Base-by-base conservation (phyloP, 495 filamentous ascomycete species). In the Hyaloscypha hepaticicola region DNA sequence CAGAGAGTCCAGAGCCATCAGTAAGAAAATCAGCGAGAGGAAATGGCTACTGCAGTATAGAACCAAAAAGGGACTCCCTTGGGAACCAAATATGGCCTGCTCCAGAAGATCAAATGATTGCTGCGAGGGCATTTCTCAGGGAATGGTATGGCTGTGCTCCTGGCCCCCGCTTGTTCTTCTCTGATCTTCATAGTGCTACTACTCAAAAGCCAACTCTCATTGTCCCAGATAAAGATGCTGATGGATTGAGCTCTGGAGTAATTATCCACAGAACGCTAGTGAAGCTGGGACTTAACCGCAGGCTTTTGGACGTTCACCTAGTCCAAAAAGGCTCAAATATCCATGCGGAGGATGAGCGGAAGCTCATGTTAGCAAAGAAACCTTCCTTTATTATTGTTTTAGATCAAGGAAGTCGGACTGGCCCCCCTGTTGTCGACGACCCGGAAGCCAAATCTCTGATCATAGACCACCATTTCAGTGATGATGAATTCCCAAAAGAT, bases 201-300 rank as follows among this genome's bases (percentile, higher is more conserved):
- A 66, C 74, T 16, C 67, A 70, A 55, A 66, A 74, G 61, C 67
- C 63, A 53, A 76, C 72, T 0, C 73, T 87, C 50, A 79, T 88
- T 26, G 76, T 84, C 2, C 85, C 85, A 5, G 85, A 87, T 70
- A 87, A 86, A 65, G 85, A 87, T 70, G 82, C 82, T 24, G 85
- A 88, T 72, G 85, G 85, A 5, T 74, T 88, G 19, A 77, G 78
- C 45, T 79, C 85, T 1, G 85, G 85, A 2, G 82, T 80, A 1
- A 86, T 87, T 24, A 66, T 88, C 14, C 72, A 80, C 57, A 79
- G 77, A 64, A 85, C 83, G 0, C 77, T 88, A 7, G 64, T 77
- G 3, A 62, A 78, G 6, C 77, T 88, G 33, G 84, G 83, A 5
- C 72, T 84, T 21, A 69, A 76, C 27, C 66, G 73, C 1, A 55